Conservation (phyloP, 23 red algal genomes). For the Gracilaria vermiculophylla region DNA sequence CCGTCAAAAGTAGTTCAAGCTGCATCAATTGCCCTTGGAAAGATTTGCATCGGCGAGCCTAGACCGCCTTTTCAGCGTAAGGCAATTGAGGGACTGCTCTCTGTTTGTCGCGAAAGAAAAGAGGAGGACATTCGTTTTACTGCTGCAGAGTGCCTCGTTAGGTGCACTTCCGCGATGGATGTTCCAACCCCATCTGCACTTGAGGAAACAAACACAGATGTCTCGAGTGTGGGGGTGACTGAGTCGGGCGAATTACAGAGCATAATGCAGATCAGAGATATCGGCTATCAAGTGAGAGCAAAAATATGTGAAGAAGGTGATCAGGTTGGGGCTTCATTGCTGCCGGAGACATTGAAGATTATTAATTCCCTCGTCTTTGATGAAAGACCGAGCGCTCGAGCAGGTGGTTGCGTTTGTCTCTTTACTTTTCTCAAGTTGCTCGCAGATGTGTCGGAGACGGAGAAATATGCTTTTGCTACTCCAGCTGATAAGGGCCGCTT, state of each 20-base stretch:
- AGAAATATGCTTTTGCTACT: slow-evolving; percentile 4
- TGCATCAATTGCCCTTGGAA: slow-evolving; percentile 46
- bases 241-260: background rate
- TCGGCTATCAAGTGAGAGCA: background rate
- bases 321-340: background rate
- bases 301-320: background rate
- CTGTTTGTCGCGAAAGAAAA: slow-evolving; percentile 48
- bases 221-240: background rate
- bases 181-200: slow-evolving; percentile 29
- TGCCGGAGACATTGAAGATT: background rate
- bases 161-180: slow-evolving; percentile 40
- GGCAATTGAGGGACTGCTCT: slow-evolving; percentile 26
- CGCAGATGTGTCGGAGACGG: background rate
- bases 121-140: slow-evolving; percentile 73
- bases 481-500: slow-evolving; percentile 34
- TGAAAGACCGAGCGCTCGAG: slow-evolving; percentile 39
- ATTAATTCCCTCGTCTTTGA: slow-evolving; percentile 20
- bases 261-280: background rate
- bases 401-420: slow-evolving; percentile 63
- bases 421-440: slow-evolving; percentile 58
- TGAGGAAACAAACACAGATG: background rate
- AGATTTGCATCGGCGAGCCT: slow-evolving; percentile 63
- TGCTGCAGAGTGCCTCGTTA: slow-evolving; percentile 33
- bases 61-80: slow-evolving; percentile 34
- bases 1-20: slow-evolving; percentile 17